Conservation (phyloP, 2,329 filamentous ascomycete species). For the Fusarium kyushuense region DNA sequence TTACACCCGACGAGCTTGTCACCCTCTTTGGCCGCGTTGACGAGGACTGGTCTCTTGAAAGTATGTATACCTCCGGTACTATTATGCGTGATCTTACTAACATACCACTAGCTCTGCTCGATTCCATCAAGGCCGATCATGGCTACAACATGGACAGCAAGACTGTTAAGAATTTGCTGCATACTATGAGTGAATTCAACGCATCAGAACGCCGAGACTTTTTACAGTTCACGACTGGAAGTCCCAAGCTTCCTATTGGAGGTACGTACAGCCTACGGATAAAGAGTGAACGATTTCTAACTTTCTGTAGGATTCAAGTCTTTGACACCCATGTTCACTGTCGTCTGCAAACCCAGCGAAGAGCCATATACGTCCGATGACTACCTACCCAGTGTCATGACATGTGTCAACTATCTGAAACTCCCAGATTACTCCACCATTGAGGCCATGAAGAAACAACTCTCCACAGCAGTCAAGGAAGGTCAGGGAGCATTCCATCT, state of each 20-base stretch:
- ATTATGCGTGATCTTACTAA: not conserved
- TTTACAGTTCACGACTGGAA: conserved; percentile 96
- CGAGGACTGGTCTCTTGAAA: conserved; percentile 98
- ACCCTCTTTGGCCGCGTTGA: conserved; percentile 93
- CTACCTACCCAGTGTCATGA: conserved; percentile 99
- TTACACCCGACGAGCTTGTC: conserved; percentile 94
- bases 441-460: conserved; percentile 79
- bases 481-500: conserved; percentile 98
- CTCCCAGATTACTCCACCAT: conserved; percentile 91
- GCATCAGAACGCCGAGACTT: conserved; percentile 86
- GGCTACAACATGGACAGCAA: conserved; percentile 99
- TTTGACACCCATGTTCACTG: conserved; percentile 97
- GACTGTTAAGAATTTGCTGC: conserved; percentile 91
- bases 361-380: conserved; percentile 93
- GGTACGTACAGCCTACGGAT: conserved; percentile 68
- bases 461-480: conserved; percentile 89
- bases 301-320: conserved; percentile 84
- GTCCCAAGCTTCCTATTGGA: conserved; percentile 97
- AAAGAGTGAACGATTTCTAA: conserved; percentile 14
- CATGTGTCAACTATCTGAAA: conserved; percentile 98
- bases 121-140: conserved; percentile 98
- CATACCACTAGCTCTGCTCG: conserved; percentile 79
- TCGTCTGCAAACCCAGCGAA: conserved; percentile 98
- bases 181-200: conserved; percentile 91
- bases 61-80: conserved; percentile 65